Conservation (phyloP, 2,329 filamentous ascomycete species). For the Paecilomyces sp. region DNA sequence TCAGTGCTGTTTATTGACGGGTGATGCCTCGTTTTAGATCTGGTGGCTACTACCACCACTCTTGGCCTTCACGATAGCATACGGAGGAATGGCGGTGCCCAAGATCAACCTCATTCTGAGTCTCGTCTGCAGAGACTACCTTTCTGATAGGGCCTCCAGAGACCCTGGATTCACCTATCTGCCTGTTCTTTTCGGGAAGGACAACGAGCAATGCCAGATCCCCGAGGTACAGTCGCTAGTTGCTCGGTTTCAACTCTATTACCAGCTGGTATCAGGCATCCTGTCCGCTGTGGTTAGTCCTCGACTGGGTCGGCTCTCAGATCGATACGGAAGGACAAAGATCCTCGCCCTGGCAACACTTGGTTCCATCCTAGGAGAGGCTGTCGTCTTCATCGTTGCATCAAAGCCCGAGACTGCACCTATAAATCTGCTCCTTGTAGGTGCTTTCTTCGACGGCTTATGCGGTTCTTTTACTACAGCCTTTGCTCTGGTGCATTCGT, state of each 20-base stretch:
- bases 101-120: constrained; percentile 80
- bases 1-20: background rate
- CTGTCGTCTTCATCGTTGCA: constrained; percentile 71
- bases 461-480: constrained; percentile 83
- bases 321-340: constrained; percentile 72
- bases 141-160: constrained; percentile 56
- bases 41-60: constrained; percentile 80
- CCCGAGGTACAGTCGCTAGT: constrained; percentile 71
- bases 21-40: constrained; percentile 44
- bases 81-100: constrained; percentile 78
- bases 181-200: constrained; percentile 59
- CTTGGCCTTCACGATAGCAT: constrained; percentile 73
- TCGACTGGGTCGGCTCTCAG: constrained; percentile 75
- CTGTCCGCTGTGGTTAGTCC: constrained; percentile 77
- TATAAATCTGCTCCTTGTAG: constrained; percentile 72
- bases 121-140: constrained; percentile 77
- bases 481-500: constrained; percentile 73
- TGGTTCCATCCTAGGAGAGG: constrained; percentile 68
- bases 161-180: constrained; percentile 55
- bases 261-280: constrained; percentile 66
- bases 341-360: constrained; percentile 66
- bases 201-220: constrained; percentile 73
- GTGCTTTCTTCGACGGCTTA: constrained; percentile 71
- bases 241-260: constrained; percentile 69
- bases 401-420: constrained; percentile 64